Evolutionary conservation across 2,329 filamentous ascomycete species (phyloP).

Genomic region (Dactylellina cionopaga): DNA sequence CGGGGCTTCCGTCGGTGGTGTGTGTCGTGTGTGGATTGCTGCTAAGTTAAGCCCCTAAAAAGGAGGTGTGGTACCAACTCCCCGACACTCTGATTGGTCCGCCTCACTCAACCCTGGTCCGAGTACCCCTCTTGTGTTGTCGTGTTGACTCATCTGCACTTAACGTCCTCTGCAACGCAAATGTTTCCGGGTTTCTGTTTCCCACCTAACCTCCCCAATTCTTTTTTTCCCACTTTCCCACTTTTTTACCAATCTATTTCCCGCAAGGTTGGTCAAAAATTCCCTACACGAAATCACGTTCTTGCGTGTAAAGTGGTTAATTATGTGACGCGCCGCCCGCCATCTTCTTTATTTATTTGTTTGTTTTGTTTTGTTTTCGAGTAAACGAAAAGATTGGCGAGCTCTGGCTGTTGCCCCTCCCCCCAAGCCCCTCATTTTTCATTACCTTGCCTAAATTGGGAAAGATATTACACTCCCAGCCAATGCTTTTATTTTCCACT

Average conservation of each 20-base stretch:
- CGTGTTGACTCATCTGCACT: conserved; percentile 43
- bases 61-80: conserved; percentile 19
- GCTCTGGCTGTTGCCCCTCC: conserved; percentile 19
- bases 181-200: conserved; percentile 17
- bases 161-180: conserved; percentile 19
- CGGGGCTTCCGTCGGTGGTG: conserved; percentile 32
- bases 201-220: conserved; percentile 27
- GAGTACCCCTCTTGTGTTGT: conserved; percentile 24
- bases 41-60: conserved; percentile 21
- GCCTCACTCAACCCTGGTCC: too few species aligned
- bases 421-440: conserved; percentile 25
- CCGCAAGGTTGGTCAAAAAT: too few species aligned
- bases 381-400: too few species aligned
- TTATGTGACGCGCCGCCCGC: conserved; percentile 46
- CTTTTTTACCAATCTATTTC: conserved; percentile 17
- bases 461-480: conserved; percentile 14
- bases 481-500: too few species aligned
- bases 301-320: conserved; percentile 26
- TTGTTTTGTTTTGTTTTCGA: too few species aligned
- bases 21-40: conserved; percentile 35
- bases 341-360: conserved; percentile 29
- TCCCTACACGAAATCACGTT: conserved; percentile 42
- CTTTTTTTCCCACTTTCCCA: conserved; percentile 6
- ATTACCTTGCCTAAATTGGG: conserved; percentile 16
- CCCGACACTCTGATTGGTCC: conserved; percentile 18